phyloP scores from a whole-genome alignment of 768 basidiomycete genomes.

The Pholiota microspora region DNA sequence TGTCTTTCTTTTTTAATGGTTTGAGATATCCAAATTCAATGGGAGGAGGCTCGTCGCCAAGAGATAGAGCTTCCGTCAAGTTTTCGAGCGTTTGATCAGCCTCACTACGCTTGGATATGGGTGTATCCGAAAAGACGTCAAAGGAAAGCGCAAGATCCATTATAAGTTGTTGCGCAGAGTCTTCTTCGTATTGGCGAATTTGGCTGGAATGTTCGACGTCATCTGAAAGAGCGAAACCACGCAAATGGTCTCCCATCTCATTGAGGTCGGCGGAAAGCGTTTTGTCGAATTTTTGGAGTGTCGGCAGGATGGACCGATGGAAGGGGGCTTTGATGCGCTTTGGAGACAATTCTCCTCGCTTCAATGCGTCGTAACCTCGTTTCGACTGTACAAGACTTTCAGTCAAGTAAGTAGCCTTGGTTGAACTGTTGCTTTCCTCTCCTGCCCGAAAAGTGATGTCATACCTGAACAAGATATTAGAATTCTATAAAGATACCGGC shows the following conservation, averaged over 20 bases:
- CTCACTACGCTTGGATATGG: conserved; percentile 30
- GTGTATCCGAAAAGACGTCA: conserved; percentile 51
- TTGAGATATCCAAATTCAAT: conserved; percentile 62
- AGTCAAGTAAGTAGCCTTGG: conserved; percentile 59
- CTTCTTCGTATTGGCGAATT: conserved; percentile 46
- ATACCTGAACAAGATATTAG: conserved; percentile 38
- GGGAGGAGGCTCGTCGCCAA: conserved; percentile 54
- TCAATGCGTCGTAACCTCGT: conserved; percentile 51
- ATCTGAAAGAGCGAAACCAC: conserved; percentile 39
- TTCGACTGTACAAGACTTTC: conserved; percentile 49
- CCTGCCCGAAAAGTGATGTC: conserved; percentile 61
- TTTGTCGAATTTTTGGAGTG: conserved; percentile 41
- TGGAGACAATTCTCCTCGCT: conserved; percentile 41
- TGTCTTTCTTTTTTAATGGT: conserved; percentile 36
- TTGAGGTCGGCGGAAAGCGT: conserved; percentile 33
- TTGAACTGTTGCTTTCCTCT: conserved; percentile 39
- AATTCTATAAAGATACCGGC: not conserved
- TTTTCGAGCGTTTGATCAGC: conserved; percentile 41
- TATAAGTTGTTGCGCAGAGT: conserved; percentile 59
- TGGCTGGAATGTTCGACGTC: conserved; percentile 33
- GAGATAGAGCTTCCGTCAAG: conserved; percentile 59
- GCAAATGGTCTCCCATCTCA: conserved; percentile 36
- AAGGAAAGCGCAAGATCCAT: conserved; percentile 61
- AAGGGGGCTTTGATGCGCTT: conserved; percentile 46
- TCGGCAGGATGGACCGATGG: conserved; percentile 48